Evolutionary conservation across 441 rosid genomes (phyloP), one percentile per base, ranked within the genome.

Genomic region (Gossypium trilobum): DNA sequence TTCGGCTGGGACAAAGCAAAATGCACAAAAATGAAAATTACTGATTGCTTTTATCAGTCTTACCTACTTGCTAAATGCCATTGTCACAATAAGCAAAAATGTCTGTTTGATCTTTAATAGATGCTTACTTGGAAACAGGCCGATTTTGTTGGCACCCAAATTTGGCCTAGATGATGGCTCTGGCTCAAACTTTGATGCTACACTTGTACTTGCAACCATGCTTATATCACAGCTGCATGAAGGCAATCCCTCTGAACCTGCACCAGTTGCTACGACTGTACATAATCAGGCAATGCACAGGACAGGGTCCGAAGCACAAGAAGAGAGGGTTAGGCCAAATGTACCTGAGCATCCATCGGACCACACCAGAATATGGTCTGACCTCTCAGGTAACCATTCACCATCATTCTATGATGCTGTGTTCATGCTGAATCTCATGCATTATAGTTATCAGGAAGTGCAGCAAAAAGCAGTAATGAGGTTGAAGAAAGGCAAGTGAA

Each of bases 301-400:
- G 25, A 79, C 72, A 22, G 84, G 75, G 56, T 78, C 90, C 25
- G 79, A 74, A 72, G 77, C 75, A 75, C 89, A 84, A 69, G 86
- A 76, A 74, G 91, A 84, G 68, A 80, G 81, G 81, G 76, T 65
- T 71, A 85, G 85, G 75, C 78, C 75, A 56, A 81, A 73, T 79
- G 82, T 68, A 51, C 78, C 87, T 19, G 90, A 83, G 83, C 89
- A 90, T 55, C 91, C 88, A 65, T 90, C 94, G 76, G 88, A 84
- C 75, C 91, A 86, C 80, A 95, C 97, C 64, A 85, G 87, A 87
- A 87, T 95, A 77, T 95, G 96, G 96, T 92, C 97, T 77, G 90
- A 95, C 52, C 90, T 92, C 79, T 88, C 93, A 74, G 96, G 97
- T 86, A 81, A 79, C 33, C 64, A 10, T 64, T 46, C 65, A 33